phyloP scores from a whole-genome alignment of 2,329 filamentous ascomycete species.

The Beauveria sp. region DNA sequence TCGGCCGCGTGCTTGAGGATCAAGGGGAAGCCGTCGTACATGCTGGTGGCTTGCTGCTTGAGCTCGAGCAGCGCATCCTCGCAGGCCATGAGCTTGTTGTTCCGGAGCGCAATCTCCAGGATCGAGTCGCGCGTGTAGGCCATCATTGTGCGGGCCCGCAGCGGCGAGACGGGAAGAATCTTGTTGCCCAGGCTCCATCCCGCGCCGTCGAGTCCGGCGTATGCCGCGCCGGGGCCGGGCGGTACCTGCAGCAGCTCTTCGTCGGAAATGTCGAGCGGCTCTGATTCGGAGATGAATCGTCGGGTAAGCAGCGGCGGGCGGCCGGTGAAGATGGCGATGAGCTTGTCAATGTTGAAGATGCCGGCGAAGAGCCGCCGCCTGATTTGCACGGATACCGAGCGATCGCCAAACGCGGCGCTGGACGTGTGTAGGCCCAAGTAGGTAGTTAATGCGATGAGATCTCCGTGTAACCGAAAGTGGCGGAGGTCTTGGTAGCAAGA shows the following conservation, averaged over 20 bases:
- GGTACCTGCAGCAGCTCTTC: slow-evolving; percentile 26
- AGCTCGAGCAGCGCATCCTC: slow-evolving; percentile 32
- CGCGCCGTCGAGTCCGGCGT: slow-evolving; percentile 21
- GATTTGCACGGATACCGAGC: slow-evolving; percentile 11
- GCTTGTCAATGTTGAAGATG: slow-evolving; percentile 28
- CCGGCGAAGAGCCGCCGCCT: slow-evolving; percentile 22
- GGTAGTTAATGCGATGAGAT: slow-evolving; percentile 11
- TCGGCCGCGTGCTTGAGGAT: slow-evolving; percentile 40
- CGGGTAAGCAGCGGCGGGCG: slow-evolving; percentile 30
- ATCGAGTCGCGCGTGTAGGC: slow-evolving; percentile 20
- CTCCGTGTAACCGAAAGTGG: slow-evolving; percentile 12
- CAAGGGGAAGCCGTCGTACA: slow-evolving; percentile 38
- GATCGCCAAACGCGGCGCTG: background rate
- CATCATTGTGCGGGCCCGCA: slow-evolving; percentile 19
- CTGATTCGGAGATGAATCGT: slow-evolving; percentile 28
- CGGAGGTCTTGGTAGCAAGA: background rate
- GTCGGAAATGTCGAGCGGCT: slow-evolving; percentile 32
- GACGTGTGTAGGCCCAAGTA: slow-evolving; percentile 13
- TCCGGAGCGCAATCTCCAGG: slow-evolving; percentile 23
- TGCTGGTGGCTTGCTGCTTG: slow-evolving; percentile 38
- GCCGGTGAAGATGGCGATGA: slow-evolving; percentile 33
- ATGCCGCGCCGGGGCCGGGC: slow-evolving; percentile 14
- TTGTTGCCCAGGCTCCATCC: slow-evolving; percentile 30
- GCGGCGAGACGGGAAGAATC: slow-evolving; percentile 24
- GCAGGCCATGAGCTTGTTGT: slow-evolving; percentile 25